Evolutionary conservation across 2,329 filamentous ascomycete species (phyloP), one percentile per base, ranked within the genome.

Genomic region (Alternaria hordeiaustralica): DNA sequence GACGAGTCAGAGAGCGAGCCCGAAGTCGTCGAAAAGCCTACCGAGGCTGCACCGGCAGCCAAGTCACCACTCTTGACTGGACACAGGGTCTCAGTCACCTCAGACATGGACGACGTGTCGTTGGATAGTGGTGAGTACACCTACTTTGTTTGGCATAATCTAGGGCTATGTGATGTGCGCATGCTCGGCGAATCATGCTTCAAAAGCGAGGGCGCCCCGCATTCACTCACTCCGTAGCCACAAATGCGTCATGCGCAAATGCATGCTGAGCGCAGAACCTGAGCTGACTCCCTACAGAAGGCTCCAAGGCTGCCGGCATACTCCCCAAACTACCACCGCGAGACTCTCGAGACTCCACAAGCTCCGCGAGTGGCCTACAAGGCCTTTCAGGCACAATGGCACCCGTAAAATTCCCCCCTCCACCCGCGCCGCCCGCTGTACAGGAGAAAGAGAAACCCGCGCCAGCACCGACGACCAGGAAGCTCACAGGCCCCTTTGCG

Each of bases 311-410:
- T 26, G 49, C 73, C 15, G 44, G 58, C 21, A 64, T 69, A 62
- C 73, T 85, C 18, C 84, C 85, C 55, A 89, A 87, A 77, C 86
- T 87, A 54, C 81, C 89, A 53, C 89, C 88, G 46, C 77, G 78
- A 53, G 69, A 73, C 55, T 74, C 89, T 46, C 78, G 77, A 55
- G 71, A 79, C 50, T 77, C 75, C 7, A 71, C 69, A 41, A 66
- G 63, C 57, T 72, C 73, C 7, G 70, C 69, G 23, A 66, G 66
- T 56, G 72, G 72, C 7, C 60, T 84, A 89, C 89, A 90, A 79
- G 93, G 91, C 69, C 87, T 96, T 57, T 90, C 92, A 43, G 90
- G 87, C 59, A 88, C 87, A 49, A 85, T 96, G 55, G 90, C 92
- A 36, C 86, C 92, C 30, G 87, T 93, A 75, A 80, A 82, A 59